A percentile compares a stretch with the other conserved stretches of the same genome.
Evolutionary conservation across 371 early-diverging fungal species (phyloP).

Genomic region (Apophysomyces variabilis): DNA sequence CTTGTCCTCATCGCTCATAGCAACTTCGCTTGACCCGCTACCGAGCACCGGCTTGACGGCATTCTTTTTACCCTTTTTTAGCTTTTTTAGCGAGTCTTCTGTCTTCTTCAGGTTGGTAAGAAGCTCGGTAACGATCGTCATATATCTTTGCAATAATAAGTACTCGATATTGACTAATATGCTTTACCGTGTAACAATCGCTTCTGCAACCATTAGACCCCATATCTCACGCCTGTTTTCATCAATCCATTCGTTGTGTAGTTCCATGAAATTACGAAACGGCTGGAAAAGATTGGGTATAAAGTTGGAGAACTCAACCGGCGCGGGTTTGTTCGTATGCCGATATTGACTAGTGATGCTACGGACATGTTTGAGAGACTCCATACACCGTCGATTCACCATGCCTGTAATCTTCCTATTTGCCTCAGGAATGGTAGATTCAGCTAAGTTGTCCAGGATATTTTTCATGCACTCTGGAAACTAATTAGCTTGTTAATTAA

Average conservation of each 20-base stretch:
- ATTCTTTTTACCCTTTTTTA: conserved; percentile 43
- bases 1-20: conserved; percentile 59
- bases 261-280: conserved; percentile 46
- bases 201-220: conserved; percentile 35
- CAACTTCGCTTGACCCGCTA: conserved; percentile 4
- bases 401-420: conserved; percentile 49
- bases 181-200: conserved; percentile 37
- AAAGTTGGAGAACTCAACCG: conserved; percentile 67
- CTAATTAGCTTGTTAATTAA: no score
- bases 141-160: conserved; percentile 26
- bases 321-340: conserved; percentile 56
- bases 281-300: conserved; percentile 64
- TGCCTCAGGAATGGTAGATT: conserved; percentile 42
- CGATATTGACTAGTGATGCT: conserved; percentile 59
- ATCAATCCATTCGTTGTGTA: conserved; percentile 29
- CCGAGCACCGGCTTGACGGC: conserved; percentile 18
- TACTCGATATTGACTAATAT: background rate
- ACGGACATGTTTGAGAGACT: conserved; percentile 49
- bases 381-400: conserved; percentile 59
- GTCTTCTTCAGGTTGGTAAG: conserved; percentile 33
- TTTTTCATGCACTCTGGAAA: conserved; percentile 39
- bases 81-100: conserved; percentile 37
- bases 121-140: conserved; percentile 30
- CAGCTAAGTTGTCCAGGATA: conserved; percentile 26
- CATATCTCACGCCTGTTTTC: conserved; percentile 26